These are phyloP conservation scores for Soucietia sequanensis DNA, from an alignment of 805 yeast genomes.

Conservation along the genomic window DNA sequence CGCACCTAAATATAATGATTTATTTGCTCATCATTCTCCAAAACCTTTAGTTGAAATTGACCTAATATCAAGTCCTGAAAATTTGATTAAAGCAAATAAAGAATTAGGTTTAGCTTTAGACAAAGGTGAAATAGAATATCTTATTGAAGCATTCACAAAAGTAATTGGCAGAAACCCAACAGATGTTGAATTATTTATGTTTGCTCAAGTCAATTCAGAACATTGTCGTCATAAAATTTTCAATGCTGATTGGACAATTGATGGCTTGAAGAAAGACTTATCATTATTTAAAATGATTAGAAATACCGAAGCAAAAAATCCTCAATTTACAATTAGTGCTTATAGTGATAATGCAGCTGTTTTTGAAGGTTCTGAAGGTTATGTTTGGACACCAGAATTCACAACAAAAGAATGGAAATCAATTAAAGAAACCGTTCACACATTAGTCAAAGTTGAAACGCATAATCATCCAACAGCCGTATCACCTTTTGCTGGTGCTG, in stretches of 20 bases:
- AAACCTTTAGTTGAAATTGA: constrained; percentile 80
- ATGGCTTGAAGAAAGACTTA: constrained; percentile 68
- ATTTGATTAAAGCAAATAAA: constrained; percentile 73
- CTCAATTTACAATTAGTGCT: constrained; percentile 85
- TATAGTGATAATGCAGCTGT: constrained; percentile 98
- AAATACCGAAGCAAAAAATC: constrained; percentile 81
- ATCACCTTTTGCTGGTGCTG: constrained; percentile 99
- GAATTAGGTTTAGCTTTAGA: constrained; percentile 93
- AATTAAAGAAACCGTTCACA: constrained; percentile 75
- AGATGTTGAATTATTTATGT: constrained; percentile 97
- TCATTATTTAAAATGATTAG: constrained; percentile 92
- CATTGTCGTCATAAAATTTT: constrained; percentile 99
- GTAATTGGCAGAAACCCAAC: constrained; percentile 86
- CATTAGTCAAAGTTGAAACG: constrained; percentile 94
- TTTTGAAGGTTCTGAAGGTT: constrained; percentile 78
- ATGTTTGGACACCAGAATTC: constrained; percentile 75
- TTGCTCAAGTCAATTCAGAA: constrained; percentile 98
- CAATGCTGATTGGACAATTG: constrained; percentile 98
- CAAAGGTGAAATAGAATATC: constrained; percentile 86
- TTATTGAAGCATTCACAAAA: constrained; percentile 76
- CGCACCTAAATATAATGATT: constrained; percentile 65
- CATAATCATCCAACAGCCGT: constrained; percentile 99
- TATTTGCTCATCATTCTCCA: constrained; percentile 77
- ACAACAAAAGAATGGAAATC: constrained; percentile 71
- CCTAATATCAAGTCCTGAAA: constrained; percentile 52